phyloP scores from a whole-genome alignment of 495 filamentous ascomycete species.

The Penicillium parvum region DNA sequence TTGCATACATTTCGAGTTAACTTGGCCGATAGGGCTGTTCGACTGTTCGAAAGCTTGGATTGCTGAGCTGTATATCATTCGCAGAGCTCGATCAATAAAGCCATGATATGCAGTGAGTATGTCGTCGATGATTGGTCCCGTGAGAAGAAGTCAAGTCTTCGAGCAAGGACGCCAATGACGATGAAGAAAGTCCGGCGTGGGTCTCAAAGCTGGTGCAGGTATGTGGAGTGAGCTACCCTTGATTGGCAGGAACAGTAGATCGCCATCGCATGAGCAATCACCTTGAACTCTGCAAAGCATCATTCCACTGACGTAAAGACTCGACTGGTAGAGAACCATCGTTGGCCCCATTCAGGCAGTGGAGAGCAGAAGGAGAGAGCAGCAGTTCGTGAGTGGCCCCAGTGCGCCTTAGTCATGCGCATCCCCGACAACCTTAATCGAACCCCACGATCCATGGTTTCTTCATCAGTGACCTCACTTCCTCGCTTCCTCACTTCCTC shows the following conservation, averaged over 20 bases:
- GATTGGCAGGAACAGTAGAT: neutral
- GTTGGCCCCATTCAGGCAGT: neutral
- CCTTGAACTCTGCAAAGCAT: neutral
- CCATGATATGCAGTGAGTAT: too few species aligned
- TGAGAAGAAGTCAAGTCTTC: too few species aligned
- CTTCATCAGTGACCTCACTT: constrained; percentile 11
- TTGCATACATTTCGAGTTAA: neutral
- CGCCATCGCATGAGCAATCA: neutral
- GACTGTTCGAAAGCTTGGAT: too few species aligned
- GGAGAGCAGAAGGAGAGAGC: neutral
- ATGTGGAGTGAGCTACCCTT: neutral
- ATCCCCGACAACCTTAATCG: constrained; percentile 5
- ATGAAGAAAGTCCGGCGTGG: too few species aligned
- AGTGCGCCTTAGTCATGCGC: constrained; percentile 4
- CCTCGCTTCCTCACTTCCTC: constrained; percentile 1
- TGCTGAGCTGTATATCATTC: too few species aligned
- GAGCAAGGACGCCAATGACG: neutral
- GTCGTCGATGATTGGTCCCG: too few species aligned
- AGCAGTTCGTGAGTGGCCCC: constrained; percentile 3
- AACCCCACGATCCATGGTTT: constrained; percentile 13
- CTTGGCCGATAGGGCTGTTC: too few species aligned
- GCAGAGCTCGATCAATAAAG: too few species aligned
- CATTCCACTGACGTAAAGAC: constrained; percentile 9
- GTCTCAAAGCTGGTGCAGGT: neutral
- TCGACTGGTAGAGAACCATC: too few species aligned